Base-by-base conservation (phyloP, 768 basidiomycete species). In the Clathrus columnatus region DNA sequence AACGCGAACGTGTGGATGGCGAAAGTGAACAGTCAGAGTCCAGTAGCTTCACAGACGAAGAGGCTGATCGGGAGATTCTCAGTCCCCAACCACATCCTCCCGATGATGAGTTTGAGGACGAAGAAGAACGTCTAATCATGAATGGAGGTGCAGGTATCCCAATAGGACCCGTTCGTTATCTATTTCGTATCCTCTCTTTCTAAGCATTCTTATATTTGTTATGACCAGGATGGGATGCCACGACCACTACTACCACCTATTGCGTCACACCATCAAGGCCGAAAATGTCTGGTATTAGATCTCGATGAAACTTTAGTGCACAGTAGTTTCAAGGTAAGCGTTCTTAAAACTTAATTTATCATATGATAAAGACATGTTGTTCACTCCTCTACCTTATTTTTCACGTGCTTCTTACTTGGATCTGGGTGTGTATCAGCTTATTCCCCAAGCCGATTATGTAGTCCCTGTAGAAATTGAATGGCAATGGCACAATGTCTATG, bases 401-500 rank as follows among this genome's bases (percentile, higher is more conserved):
- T 53, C 17, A 7, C 36, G 14, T 46, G 21, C 55, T 54, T 52
- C 47, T 11, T 29, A 27, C 49, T 18, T 26, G 17, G 23, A 50
- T 11, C 18, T 29, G 20, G 30, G 11, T 23, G 49, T 48, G 29
- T 24, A 58, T 14, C 66, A 98, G 94, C 89, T 93, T 53, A 91
- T 98, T 57, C 78, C 78, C 60, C 88, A 92, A 64, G 93, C 95
- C 27, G 96, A 99, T 73, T 99, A 92, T 69, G 91, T 98, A 60
- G 95, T 99, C 2, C 96, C 96, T 4, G 96, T 99, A 23, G 96
- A 98, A 71, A 99, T 99, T 60, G 96, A 99, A 67, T 93, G 90
- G 61, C 89, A 96, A 66, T 90, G 87, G 80, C 96, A 99, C 69
- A 97, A 99, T 65, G 93, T 98, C 61, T 97, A 98, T 71, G 96